A percentile compares a stretch with the other conserved stretches of the same genome.
Conservation (phyloP, 1,284 basidiomycete genomes). For the Moniliophthora roreri region DNA sequence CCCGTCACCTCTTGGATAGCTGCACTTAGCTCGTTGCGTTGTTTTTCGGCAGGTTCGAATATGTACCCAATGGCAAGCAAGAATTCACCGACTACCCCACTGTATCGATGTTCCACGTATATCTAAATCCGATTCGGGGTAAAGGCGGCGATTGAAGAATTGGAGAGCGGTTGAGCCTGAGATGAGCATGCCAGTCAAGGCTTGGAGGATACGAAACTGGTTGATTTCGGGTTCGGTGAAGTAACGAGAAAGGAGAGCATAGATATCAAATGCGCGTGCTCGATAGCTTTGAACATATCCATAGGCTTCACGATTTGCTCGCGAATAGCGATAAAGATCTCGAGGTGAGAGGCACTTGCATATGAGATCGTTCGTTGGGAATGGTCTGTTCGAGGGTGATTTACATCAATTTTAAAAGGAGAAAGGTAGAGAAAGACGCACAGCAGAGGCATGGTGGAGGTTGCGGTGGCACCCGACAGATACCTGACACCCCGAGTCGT, state of each 20-base stretch:
- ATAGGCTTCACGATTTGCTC: not conserved
- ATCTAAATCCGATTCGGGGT: constrained; percentile 35
- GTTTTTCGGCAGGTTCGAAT: constrained; percentile 9
- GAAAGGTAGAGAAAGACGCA: too few species aligned
- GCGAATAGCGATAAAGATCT: constrained; percentile 5
- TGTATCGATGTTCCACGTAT: constrained; percentile 26
- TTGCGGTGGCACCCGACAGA: too few species aligned
- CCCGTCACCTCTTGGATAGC: constrained; percentile 2
- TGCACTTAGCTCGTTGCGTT: not conserved
- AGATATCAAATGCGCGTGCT: constrained; percentile 6
- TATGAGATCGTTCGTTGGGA: not conserved
- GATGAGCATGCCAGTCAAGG: constrained; percentile 31
- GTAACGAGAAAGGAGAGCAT: constrained; percentile 24
- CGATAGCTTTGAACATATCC: constrained; percentile 1
- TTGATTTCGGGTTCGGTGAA: constrained; percentile 20
- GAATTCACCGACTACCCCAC: constrained; percentile 15
- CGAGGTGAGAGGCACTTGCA: constrained; percentile 5
- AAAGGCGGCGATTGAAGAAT: constrained; percentile 32
- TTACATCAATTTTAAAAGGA: too few species aligned
- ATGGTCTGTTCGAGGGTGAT: not conserved
- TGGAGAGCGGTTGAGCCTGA: constrained; percentile 40
- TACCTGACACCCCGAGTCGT: too few species aligned
- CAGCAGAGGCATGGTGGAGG: too few species aligned
- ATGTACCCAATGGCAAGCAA: constrained; percentile 19
- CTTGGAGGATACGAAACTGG: constrained; percentile 32